Percentiles rank a stretch among this genome's conserved stretches.
Conservation (phyloP, 805 yeast species). For the Teunomyces panamensis region DNA sequence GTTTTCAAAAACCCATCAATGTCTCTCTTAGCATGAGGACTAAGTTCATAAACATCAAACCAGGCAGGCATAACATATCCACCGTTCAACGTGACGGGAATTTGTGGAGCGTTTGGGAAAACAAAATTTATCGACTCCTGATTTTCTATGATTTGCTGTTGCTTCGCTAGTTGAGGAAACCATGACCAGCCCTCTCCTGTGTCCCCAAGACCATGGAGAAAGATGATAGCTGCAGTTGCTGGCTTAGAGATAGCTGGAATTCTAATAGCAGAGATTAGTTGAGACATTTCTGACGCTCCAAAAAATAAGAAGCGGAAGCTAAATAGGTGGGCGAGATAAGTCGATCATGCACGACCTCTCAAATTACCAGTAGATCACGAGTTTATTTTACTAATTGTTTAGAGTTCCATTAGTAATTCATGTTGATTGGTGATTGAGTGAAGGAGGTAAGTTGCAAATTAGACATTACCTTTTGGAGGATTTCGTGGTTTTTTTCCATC, state of each 20-base stretch:
- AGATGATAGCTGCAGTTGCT: slow-evolving; percentile 57
- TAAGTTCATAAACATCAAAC: slow-evolving; percentile 71
- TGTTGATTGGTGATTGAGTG: no score
- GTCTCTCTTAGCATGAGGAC: slow-evolving; percentile 47
- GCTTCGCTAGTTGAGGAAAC: slow-evolving; percentile 62
- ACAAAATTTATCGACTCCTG: slow-evolving; percentile 56
- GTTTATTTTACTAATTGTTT: no score
- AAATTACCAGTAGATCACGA: no score
- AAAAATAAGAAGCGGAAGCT: no score
- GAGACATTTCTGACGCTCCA: slow-evolving; percentile 4
- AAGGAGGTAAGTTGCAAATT: no score
- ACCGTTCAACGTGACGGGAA: slow-evolving; percentile 65
- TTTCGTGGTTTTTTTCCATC: no score
- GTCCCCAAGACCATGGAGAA: slow-evolving; percentile 92
- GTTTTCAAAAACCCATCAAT: slow-evolving; percentile 51
- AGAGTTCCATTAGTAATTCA: no score
- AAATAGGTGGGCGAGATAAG: no score
- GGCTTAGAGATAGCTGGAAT: slow-evolving; percentile 25
- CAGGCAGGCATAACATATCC: slow-evolving; percentile 76
- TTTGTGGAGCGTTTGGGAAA: slow-evolving; percentile 86
- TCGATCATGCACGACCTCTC: no score
- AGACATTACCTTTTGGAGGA: no score
- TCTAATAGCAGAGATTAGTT: slow-evolving; percentile 21
- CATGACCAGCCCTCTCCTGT: slow-evolving; percentile 87
- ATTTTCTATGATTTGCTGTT: slow-evolving; percentile 43